A percentile compares a stretch with the other conserved stretches of the same genome.
phyloP scores from a whole-genome alignment of 1,284 basidiomycete genomes.

The Ustilago esculenta region DNA sequence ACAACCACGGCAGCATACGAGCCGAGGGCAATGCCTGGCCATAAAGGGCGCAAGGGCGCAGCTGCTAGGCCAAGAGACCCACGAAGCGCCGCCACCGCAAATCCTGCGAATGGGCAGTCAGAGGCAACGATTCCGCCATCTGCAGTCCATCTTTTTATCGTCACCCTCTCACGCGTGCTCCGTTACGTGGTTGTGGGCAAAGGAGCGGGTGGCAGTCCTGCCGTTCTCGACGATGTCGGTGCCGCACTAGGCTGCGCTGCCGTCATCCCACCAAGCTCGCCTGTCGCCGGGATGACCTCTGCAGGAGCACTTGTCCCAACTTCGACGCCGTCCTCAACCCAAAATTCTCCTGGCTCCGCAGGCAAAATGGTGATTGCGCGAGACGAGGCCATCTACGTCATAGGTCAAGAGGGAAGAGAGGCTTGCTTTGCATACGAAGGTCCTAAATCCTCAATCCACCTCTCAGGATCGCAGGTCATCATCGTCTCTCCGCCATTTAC shows the following conservation, averaged over 20 bases:
- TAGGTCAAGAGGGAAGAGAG: conserved; percentile 82
- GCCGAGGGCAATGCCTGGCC: conserved; percentile 28
- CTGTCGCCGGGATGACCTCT: neutral
- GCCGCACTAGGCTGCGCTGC: conserved; percentile 83
- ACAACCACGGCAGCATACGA: conserved; percentile 20
- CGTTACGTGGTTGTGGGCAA: conserved; percentile 80
- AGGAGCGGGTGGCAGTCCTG: conserved; percentile 74
- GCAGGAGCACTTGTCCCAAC: neutral
- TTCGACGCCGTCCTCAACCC: neutral
- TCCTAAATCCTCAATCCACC: conserved; percentile 55
- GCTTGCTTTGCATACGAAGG: conserved; percentile 77
- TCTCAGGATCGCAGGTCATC: conserved; percentile 68
- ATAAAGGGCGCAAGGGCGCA: conserved; percentile 38
- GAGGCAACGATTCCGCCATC: conserved; percentile 22
- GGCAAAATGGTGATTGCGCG: conserved; percentile 83
- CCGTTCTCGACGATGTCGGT: conserved; percentile 85
- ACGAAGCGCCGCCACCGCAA: conserved; percentile 3
- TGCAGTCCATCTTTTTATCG: conserved; percentile 80
- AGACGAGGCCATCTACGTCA: conserved; percentile 91
- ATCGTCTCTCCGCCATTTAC: conserved; percentile 86
- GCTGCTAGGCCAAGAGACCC: conserved; percentile 27
- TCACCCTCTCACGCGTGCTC: conserved; percentile 84
- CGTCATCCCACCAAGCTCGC: conserved; percentile 34
- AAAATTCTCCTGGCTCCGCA: conserved; percentile 68
- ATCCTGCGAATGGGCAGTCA: conserved; percentile 1